A percentile compares a stretch with the other conserved stretches of the same genome.
These are phyloP conservation scores for Teratosphaeria nubilosa DNA, from an alignment of 2,329 filamentous ascomycete species.

Conservation along the genomic window DNA sequence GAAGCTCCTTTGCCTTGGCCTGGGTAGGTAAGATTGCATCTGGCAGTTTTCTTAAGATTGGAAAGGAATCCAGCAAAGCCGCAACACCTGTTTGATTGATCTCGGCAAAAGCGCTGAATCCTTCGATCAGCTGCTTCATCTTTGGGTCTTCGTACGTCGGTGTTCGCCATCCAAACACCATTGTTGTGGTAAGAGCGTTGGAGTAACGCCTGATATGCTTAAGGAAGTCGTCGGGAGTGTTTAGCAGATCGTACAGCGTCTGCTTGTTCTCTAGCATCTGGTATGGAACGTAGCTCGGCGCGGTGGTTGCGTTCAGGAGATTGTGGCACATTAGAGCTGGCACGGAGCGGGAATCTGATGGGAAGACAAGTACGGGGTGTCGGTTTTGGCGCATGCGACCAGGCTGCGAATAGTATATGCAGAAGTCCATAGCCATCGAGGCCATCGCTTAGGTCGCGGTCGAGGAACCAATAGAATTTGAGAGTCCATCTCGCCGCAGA, in stretches of 20 bases:
- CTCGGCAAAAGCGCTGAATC: constrained; percentile 34
- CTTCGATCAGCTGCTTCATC: constrained; percentile 35
- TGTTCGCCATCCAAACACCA: constrained; percentile 37
- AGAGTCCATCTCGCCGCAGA: too few species aligned
- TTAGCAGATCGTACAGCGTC: constrained; percentile 42
- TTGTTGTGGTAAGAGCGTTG: constrained; percentile 40
- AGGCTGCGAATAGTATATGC: too few species aligned
- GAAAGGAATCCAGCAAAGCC: constrained; percentile 38
- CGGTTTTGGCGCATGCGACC: too few species aligned
- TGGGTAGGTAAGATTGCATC: constrained; percentile 21
- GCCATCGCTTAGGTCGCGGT: too few species aligned
- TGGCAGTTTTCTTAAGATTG: constrained; percentile 36
- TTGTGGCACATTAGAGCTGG: constrained; percentile 37
- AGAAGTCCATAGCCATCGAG: too few species aligned
- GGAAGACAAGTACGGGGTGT: too few species aligned
- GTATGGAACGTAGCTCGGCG: constrained; percentile 41
- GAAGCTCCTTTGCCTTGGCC: constrained; percentile 13
- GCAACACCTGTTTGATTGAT: constrained; percentile 34
- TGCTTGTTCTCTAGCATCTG: constrained; percentile 47
- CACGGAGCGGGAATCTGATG: too few species aligned
- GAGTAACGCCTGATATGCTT: constrained; percentile 40
- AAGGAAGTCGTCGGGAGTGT: constrained; percentile 32
- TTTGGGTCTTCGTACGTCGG: constrained; percentile 32
- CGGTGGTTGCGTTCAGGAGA: constrained; percentile 38
- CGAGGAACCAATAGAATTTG: too few species aligned